Evolutionary conservation across 192 early-diverging fungal species (phyloP).

Genomic region (Lobulomyces angularis): DNA sequence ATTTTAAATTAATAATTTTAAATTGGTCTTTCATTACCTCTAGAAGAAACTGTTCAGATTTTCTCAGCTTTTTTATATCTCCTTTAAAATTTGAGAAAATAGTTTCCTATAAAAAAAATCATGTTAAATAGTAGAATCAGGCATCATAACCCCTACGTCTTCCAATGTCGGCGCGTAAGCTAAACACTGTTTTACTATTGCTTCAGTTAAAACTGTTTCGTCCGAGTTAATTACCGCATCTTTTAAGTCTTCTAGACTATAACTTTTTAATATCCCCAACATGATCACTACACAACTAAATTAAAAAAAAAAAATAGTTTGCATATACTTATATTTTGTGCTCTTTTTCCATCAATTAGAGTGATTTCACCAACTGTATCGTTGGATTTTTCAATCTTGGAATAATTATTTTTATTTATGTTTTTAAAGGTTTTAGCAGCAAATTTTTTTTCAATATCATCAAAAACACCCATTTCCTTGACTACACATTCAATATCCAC

Average conservation of each 20-base stretch:
- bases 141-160: constrained; percentile 13
- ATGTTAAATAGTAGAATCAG: constrained; percentile 6
- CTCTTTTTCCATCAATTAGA: constrained; percentile 28
- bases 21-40: constrained; percentile 8
- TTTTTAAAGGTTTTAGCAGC: constrained; percentile 16
- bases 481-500: constrained; percentile 17
- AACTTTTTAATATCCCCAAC: constrained; percentile 14
- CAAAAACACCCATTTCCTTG: constrained; percentile 22
- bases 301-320: constrained; percentile 1
- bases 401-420: no score
- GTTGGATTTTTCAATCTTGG: no score
- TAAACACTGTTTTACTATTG: constrained; percentile 19
- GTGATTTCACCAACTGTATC: no score
- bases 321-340: constrained; percentile 31
- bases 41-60: constrained; percentile 20
- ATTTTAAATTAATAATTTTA: not conserved
- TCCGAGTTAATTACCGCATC: constrained; percentile 11
- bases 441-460: constrained; percentile 23
- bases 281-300: constrained; percentile 19
- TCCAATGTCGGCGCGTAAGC: constrained; percentile 15
- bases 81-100: constrained; percentile 12
- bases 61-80: constrained; percentile 8
- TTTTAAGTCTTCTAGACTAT: constrained; percentile 12
- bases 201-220: constrained; percentile 18
- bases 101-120: not conserved